Percentiles rank a stretch among this genome's conserved stretches.
These are phyloP conservation scores for Cutaneotrichosporon sp. DNA, from an alignment of 1,284 basidiomycete species.

Conservation along the genomic window DNA sequence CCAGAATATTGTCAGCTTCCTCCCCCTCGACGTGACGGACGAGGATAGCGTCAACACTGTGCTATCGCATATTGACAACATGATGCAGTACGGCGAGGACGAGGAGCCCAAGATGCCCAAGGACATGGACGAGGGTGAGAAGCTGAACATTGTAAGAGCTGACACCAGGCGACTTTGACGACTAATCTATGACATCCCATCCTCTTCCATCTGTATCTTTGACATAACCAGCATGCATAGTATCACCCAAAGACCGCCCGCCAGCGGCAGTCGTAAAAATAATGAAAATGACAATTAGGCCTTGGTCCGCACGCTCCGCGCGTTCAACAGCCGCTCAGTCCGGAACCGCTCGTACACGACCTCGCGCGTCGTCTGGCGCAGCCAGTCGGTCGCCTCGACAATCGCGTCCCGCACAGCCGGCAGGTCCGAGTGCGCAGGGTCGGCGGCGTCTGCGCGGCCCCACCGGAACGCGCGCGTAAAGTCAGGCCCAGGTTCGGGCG, in stretches of 20 bases:
- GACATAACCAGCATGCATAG: constrained; percentile 18
- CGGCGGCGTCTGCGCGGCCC: constrained; percentile 39
- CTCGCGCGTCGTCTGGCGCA: constrained; percentile 40
- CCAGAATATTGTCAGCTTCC: constrained; percentile 94
- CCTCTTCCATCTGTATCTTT: not conserved
- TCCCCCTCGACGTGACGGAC: constrained; percentile 87
- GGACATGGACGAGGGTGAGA: constrained; percentile 81
- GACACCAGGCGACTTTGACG: constrained; percentile 25
- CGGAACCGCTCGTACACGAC: constrained; percentile 48
- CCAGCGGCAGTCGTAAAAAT: not conserved
- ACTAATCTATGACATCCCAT: constrained; percentile 3
- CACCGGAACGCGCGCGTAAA: constrained; percentile 37
- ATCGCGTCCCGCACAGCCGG: constrained; percentile 33
- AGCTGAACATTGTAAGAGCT: not conserved
- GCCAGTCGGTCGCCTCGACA: constrained; percentile 29
- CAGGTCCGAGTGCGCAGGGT: constrained; percentile 39
- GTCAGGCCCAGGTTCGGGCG: constrained; percentile 23
- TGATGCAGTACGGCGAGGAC: constrained; percentile 94
- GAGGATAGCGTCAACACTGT: constrained; percentile 87
- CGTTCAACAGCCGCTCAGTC: constrained; percentile 40
- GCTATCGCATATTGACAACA: constrained; percentile 93
- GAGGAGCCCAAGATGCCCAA: constrained; percentile 83
- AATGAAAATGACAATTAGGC: not conserved
- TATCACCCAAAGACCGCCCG: constrained; percentile 6
- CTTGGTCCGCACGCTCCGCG: constrained; percentile 6